Conservation (phyloP, 1,139 yeast species). For the Geotrichum siamense region DNA sequence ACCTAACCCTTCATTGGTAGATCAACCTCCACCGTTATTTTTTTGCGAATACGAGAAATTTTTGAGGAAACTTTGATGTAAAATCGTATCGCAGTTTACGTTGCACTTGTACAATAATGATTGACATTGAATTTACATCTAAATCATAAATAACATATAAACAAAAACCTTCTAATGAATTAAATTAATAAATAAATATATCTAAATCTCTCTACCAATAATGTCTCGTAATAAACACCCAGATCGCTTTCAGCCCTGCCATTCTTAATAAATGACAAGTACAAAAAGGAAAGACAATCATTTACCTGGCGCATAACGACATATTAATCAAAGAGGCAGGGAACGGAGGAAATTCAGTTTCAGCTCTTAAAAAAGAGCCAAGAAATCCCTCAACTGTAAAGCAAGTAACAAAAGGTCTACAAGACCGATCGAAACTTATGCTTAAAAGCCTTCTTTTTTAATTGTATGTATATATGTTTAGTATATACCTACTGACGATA, state of each 20-base stretch:
- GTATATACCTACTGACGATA: conserved; percentile 17
- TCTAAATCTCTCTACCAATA: too few relatives aligned
- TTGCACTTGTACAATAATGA: too few relatives aligned
- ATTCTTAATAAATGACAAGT: too few relatives aligned
- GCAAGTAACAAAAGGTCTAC: conserved; percentile 11
- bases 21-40: too few relatives aligned
- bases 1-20: too few relatives aligned
- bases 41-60: too few relatives aligned
- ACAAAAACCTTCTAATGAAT: too few relatives aligned
- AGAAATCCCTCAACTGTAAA: conserved; percentile 15
- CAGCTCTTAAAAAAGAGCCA: background rate
- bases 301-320: conserved; percentile 12
- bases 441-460: conserved; percentile 11
- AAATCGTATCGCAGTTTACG: too few relatives aligned
- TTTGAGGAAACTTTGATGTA: too few relatives aligned
- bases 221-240: conserved; percentile 7
- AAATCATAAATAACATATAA: too few relatives aligned
- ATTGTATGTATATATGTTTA: conserved; percentile 14
- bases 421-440: conserved; percentile 9
- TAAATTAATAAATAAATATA: too few relatives aligned
- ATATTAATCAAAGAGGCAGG: conserved; percentile 15
- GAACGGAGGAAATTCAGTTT: conserved; percentile 14
- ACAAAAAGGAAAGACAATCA: conserved; percentile 9
- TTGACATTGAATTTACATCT: too few relatives aligned
- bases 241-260: conserved; percentile 4